Evolutionary conservation across 2,329 filamentous ascomycete genomes (phyloP), one percentile per base, ranked within the genome.

Genomic region (Zopfia rhizophila): DNA sequence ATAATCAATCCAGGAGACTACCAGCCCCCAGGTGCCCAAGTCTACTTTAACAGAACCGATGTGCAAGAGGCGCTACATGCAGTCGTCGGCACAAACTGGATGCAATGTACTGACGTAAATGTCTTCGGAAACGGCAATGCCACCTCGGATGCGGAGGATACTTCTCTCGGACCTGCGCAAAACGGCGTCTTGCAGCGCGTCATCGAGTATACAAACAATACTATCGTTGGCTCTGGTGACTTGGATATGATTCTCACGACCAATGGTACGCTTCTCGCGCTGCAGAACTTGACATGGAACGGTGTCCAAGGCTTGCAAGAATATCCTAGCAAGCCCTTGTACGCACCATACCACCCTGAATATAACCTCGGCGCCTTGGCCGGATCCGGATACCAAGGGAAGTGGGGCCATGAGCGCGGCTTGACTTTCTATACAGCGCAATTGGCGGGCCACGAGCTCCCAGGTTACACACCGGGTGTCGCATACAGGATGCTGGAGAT

Each of bases 241-340:
- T 69, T 80, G 12, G 79, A 82, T 60, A 74, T 76, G 60, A 60
- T 79, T 4, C 72, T 82, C 33, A 65, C 69, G 35, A 78, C 77
- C 19, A 80, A 82, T 54, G 79, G 78, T 2, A 82, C 79, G 0
- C 68, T 82, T 4, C 68, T 82, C 14, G 73, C 76, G 3, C 68
- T 82, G 27, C 78, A 82, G 58, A 82, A 82, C 63, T 75, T 80
- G 69, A 82, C 78, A 2, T 81, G 78, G 77, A 74, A 78, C 56
- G 78, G 78, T 11, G 49, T 60, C 3, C 74, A 78, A 38, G 78
- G 78, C 8, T 73, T 82, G 29, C 70, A 76, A 17, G 45, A 60
- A 4, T 72, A 72, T 16, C 78, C 78, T 0, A 59, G 51, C 13
- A 68, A 60, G n/a, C 63, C 64, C 1, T 70, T 79, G 30, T 77